Conservation (phyloP, 1,284 basidiomycete species). For the Peniophora sp. region DNA sequence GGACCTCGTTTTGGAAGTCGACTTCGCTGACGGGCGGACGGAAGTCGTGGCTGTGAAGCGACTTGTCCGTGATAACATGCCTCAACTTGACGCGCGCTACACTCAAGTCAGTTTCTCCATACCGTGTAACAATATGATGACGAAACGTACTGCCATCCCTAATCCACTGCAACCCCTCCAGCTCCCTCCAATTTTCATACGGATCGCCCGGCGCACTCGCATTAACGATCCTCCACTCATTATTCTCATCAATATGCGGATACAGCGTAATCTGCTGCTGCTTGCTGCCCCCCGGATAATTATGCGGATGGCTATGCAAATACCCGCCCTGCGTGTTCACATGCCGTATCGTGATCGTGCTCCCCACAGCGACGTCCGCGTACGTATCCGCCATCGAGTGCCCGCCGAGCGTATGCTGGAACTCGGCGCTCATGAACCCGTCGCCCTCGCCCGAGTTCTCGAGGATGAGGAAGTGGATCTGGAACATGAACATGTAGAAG, state of each 20-base stretch:
- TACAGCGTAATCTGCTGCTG: slow-evolving; percentile 99
- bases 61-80: slow-evolving; percentile 78
- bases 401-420: slow-evolving; percentile 94
- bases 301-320: slow-evolving; percentile 89
- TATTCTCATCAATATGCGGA: slow-evolving; percentile 91
- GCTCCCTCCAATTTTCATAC: slow-evolving; percentile 46
- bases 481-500: slow-evolving; percentile 96
- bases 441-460: slow-evolving; percentile 92
- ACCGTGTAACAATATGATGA: no score
- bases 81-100: slow-evolving; percentile 76
- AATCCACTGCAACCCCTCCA: slow-evolving; percentile 56
- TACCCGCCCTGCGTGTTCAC: slow-evolving; percentile 97
- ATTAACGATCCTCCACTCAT: slow-evolving; percentile 81
- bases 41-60: slow-evolving; percentile 90
- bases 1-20: slow-evolving; percentile 91
- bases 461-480: slow-evolving; percentile 88
- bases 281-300: slow-evolving; percentile 81
- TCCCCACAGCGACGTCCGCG: slow-evolving; percentile 82
- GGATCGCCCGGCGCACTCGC: slow-evolving; percentile 42
- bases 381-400: slow-evolving; percentile 84
- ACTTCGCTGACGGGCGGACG: slow-evolving; percentile 96
- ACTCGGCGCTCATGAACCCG: slow-evolving; percentile 98
- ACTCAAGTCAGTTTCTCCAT: no score
- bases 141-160: slow-evolving; percentile 31
- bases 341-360: slow-evolving; percentile 79